phyloP scores from a whole-genome alignment of 1,139 yeast species.

The Kazachstania sp. region DNA sequence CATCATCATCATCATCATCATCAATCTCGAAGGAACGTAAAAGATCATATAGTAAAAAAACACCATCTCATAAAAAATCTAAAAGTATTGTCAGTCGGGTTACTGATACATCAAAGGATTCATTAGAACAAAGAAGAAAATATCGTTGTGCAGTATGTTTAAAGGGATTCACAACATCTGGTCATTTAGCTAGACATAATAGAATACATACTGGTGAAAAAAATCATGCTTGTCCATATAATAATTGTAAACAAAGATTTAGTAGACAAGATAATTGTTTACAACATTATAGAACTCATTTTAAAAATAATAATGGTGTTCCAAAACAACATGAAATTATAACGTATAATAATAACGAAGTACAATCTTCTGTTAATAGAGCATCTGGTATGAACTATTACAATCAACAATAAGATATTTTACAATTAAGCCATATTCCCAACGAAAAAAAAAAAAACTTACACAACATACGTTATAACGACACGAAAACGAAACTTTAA shows the following conservation, averaged over 20 bases:
- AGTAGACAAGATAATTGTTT: constrained; percentile 91
- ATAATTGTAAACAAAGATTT: constrained; percentile 75
- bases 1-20: too few species aligned
- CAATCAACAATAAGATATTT: not conserved
- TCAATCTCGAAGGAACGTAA: not conserved
- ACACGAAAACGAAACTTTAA: not conserved
- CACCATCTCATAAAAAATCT: not conserved
- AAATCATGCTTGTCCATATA: constrained; percentile 74
- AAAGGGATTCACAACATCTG: constrained; percentile 59
- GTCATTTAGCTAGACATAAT: constrained; percentile 80
- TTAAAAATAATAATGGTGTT: constrained; percentile 5
- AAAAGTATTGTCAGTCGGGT: not conserved
- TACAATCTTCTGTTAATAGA: not conserved
- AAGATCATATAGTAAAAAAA: not conserved
- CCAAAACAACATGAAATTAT: not conserved
- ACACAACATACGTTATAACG: not conserved
- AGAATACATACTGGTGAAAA: constrained; percentile 89
- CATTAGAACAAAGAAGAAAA: constrained; percentile 12
- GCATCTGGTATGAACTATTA: not conserved
- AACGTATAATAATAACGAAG: not conserved
- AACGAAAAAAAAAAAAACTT: too few species aligned
- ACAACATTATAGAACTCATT: constrained; percentile 82
- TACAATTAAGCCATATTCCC: not conserved
- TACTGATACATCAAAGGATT: not conserved
- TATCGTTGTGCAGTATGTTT: constrained; percentile 27